Conservation (phyloP, 2,329 filamentous ascomycete genomes). For the Trichoderma sp. region DNA sequence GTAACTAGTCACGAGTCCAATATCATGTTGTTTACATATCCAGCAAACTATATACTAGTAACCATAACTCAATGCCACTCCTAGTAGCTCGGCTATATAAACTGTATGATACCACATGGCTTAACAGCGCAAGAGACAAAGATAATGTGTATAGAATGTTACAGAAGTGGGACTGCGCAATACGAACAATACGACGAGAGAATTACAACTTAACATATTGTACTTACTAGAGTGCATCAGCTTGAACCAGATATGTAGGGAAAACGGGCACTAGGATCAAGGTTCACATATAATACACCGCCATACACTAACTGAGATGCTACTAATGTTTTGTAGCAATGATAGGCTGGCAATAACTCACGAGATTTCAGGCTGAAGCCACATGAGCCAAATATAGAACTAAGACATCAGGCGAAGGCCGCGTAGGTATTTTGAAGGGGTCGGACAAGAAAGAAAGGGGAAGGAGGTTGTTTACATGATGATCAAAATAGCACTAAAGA, state of each 20-base stretch:
- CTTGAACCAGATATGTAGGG: neutral
- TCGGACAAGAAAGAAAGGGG: neutral
- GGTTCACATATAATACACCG: neutral
- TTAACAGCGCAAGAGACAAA: neutral
- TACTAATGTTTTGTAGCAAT: neutral
- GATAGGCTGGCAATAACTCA: neutral
- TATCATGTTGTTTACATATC: neutral
- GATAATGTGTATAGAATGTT: neutral
- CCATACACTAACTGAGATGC: neutral
- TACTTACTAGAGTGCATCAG: neutral
- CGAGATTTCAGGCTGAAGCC: neutral
- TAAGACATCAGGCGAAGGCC: neutral
- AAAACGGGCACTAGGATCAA: neutral
- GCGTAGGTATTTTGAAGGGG: neutral
- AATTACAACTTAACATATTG: neutral
- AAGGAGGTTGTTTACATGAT: neutral
- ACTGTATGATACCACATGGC: neutral
- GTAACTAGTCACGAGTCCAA: neutral
- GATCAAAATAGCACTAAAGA: neutral
- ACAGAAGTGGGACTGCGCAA: neutral
- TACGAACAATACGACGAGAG: neutral
- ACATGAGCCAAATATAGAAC: neutral
- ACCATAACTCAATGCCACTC: neutral
- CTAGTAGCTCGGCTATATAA: neutral
- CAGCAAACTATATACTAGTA: neutral